Evolutionary conservation across 768 basidiomycete genomes (phyloP).

Genomic region (Goffeauzyma gilvescens): DNA sequence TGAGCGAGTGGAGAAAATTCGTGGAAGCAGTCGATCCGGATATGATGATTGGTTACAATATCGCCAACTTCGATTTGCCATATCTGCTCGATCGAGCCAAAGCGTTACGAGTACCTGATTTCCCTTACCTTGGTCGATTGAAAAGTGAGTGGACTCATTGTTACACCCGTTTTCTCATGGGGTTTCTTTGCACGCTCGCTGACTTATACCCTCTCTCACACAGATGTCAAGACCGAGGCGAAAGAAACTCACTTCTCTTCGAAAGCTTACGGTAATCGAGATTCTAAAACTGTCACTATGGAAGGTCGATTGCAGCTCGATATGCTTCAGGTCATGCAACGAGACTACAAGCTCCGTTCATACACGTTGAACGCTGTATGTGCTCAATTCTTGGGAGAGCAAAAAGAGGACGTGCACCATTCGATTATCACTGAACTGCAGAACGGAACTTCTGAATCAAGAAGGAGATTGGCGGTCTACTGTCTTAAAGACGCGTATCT

Average conservation of each 20-base stretch:
- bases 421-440: constrained; percentile 96
- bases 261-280: constrained; percentile 88
- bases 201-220: constrained; percentile 7
- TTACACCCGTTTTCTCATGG: background rate
- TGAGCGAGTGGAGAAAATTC: constrained; percentile 75
- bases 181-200: background rate
- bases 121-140: constrained; percentile 57
- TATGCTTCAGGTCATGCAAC: constrained; percentile 91
- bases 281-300: constrained; percentile 78
- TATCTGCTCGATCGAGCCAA: constrained; percentile 86
- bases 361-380: constrained; percentile 98
- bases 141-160: constrained; percentile 39
- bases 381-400: constrained; percentile 90
- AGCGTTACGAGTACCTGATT: constrained; percentile 49
- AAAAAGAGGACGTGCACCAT: constrained; percentile 97
- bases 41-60: constrained; percentile 91
- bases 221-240: constrained; percentile 56
- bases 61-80: constrained; percentile 82
- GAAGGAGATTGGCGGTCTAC: constrained; percentile 84
- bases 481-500: constrained; percentile 99
- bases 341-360: constrained; percentile 89
- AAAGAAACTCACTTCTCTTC: constrained; percentile 96
- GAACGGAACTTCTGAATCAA: constrained; percentile 83
- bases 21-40: constrained; percentile 81
- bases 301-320: constrained; percentile 91